phyloP scores from a whole-genome alignment of 345 rosid genomes.

The Lepidium didymum region DNA sequence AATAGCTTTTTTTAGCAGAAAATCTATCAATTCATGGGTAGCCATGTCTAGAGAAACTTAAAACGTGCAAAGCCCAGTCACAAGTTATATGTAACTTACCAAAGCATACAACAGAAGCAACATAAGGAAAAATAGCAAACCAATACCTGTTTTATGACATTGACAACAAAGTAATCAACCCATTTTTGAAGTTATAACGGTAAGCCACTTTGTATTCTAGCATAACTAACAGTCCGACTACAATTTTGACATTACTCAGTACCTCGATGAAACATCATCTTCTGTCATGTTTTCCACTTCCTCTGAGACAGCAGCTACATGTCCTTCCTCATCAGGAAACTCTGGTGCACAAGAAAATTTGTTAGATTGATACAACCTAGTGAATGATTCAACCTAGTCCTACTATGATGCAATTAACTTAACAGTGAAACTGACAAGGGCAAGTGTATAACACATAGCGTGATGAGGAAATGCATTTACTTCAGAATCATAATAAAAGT shows the following conservation, averaged over 20 bases:
- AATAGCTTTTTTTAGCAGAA: not conserved
- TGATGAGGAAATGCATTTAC: constrained; percentile 2
- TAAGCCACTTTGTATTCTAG: not conserved
- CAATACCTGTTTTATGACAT: not conserved
- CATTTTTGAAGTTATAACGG: not conserved
- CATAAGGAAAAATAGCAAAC: not conserved
- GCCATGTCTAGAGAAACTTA: constrained; percentile 4
- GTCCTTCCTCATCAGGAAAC: constrained; percentile 54
- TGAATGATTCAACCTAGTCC: not conserved
- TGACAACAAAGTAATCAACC: constrained; percentile 7
- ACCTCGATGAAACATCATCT: constrained; percentile 89
- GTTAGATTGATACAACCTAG: constrained; percentile 1
- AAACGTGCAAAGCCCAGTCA: not conserved
- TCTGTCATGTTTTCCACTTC: constrained; percentile 65
- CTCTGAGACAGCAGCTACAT: constrained; percentile 46
- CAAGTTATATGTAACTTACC: not conserved
- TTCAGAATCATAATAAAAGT: not conserved
- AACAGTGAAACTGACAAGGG: not conserved
- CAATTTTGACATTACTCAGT: constrained; percentile 8
- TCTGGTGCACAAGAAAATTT: constrained; percentile 33
- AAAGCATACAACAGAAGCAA: not conserved
- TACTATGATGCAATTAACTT: not conserved
- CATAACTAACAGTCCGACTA: not conserved
- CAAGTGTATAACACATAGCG: not conserved
- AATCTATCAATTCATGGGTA: not conserved